Conservation (phyloP, 371 early-diverging fungal species). For the Mortierella sp. region DNA sequence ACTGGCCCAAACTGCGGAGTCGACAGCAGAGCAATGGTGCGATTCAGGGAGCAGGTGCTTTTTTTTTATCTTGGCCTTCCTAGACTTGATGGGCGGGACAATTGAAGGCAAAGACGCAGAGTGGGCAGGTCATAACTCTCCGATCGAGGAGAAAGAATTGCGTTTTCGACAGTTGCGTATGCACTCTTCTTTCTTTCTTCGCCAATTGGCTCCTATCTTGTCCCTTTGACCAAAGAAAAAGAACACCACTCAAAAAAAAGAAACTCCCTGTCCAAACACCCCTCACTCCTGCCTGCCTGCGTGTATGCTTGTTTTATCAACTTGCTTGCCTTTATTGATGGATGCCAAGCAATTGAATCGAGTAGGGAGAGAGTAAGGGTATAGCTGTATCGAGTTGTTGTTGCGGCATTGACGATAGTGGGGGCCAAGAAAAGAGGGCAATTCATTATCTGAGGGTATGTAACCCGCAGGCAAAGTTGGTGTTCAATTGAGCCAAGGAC, state of each 20-base stretch:
- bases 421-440: not conserved
- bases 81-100: not conserved
- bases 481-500: not conserved
- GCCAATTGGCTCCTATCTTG: not conserved
- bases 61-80: not conserved
- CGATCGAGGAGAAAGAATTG: not conserved
- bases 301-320: not conserved
- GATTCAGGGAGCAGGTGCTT: not conserved
- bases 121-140: not conserved
- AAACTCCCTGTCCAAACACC: not conserved
- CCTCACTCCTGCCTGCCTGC: not conserved
- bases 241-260: not conserved
- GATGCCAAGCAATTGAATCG: not conserved
- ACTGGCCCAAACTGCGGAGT: conserved; percentile 1
- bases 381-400: not conserved
- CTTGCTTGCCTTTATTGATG: not conserved
- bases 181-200: not conserved
- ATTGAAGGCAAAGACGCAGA: not conserved
- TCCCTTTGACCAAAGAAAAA: not conserved
- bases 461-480: not conserved
- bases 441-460: not conserved
- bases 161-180: not conserved
- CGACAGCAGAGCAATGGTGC: not conserved
- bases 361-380: not conserved
- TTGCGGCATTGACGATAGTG: not conserved